phyloP scores from a whole-genome alignment of 2,329 filamentous ascomycete species.

The Tolypocladium tundrense region DNA sequence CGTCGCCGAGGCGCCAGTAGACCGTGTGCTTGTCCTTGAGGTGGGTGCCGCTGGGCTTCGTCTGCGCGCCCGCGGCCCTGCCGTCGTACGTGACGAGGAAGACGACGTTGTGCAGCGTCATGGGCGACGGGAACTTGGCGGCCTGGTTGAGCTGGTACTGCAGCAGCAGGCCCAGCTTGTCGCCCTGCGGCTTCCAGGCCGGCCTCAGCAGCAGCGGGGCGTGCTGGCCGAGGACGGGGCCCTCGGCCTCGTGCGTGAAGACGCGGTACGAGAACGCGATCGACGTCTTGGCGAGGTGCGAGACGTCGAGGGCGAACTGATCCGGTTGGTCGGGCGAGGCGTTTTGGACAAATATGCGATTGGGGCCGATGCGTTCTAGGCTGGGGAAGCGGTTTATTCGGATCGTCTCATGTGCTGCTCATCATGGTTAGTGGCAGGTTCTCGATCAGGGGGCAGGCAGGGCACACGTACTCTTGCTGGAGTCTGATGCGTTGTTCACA shows the following conservation, averaged over 20 bases:
- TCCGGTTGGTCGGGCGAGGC: conserved; percentile 55
- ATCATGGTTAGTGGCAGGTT: not conserved
- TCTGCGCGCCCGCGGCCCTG: conserved; percentile 57
- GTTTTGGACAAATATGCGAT: conserved; percentile 79
- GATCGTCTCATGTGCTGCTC: conserved; percentile 51
- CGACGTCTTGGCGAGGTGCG: conserved; percentile 60
- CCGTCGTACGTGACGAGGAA: conserved; percentile 64
- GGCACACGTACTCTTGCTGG: conserved; percentile 36
- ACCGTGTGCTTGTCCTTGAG: conserved; percentile 66
- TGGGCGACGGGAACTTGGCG: conserved; percentile 33
- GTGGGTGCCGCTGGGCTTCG: conserved; percentile 71
- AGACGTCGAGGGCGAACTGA: conserved; percentile 68
- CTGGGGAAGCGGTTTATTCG: conserved; percentile 77
- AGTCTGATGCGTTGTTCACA: conserved; percentile 55
- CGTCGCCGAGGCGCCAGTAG: conserved; percentile 71
- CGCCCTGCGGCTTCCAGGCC: conserved; percentile 72
- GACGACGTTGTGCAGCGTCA: conserved; percentile 58
- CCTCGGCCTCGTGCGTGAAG: conserved; percentile 53
- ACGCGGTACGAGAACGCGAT: conserved; percentile 91
- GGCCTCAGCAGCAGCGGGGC: conserved; percentile 66
- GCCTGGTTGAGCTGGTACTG: conserved; percentile 75
- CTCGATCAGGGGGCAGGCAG: not conserved
- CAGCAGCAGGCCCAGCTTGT: conserved; percentile 77
- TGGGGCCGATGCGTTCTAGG: conserved; percentile 89
- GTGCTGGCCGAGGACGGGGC: conserved; percentile 36